Percentiles rank a stretch among this genome's conserved stretches.
These are phyloP conservation scores for Aegilops tauschii DNA, from an alignment of 176 grass and related monocot genomes.

Conservation along the genomic window DNA sequence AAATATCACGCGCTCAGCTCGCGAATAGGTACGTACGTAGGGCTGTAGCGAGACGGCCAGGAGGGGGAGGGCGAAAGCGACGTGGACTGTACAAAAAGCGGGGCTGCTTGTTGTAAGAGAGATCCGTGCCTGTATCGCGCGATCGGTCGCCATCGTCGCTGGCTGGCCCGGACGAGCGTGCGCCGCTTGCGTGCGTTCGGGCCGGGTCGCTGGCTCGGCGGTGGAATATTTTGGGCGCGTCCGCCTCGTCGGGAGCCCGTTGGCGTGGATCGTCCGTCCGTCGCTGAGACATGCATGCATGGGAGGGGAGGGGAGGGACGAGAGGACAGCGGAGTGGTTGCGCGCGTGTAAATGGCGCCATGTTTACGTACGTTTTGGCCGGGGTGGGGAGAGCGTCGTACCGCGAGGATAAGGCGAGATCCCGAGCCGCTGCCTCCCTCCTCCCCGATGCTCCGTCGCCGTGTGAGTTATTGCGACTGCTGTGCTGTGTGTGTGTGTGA, in stretches of 20 bases:
- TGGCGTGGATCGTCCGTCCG: not conserved
- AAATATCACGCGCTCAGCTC: too few relatives aligned
- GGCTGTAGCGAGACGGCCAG: not conserved
- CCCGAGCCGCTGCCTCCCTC: not conserved
- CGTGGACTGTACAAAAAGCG: conserved; percentile 22
- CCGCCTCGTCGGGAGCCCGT: conserved; percentile 9
- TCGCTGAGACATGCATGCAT: not conserved
- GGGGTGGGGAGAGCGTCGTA: not conserved
- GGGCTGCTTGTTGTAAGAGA: not conserved
- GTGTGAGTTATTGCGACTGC: not conserved
- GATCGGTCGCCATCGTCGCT: conserved; percentile 23
- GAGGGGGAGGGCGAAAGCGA: not conserved
- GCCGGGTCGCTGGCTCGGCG: not conserved
- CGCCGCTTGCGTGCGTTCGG: not conserved
- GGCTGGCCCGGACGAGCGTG: not conserved
- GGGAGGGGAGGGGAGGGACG: not conserved
- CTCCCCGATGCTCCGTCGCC: not conserved
- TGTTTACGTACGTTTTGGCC: not conserved
- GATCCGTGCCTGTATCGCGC: not conserved
- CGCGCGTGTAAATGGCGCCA: conserved; percentile 29
- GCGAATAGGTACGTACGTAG: too few relatives aligned
- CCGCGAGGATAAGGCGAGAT: conserved; percentile 38
- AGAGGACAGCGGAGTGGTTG: conserved; percentile 27
- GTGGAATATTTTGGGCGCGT: conserved; percentile 19
- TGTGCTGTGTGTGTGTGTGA: too few relatives aligned